Evolutionary conservation across 768 basidiomycete genomes (phyloP).

Genomic region (Candolleomyces efflorescens): DNA sequence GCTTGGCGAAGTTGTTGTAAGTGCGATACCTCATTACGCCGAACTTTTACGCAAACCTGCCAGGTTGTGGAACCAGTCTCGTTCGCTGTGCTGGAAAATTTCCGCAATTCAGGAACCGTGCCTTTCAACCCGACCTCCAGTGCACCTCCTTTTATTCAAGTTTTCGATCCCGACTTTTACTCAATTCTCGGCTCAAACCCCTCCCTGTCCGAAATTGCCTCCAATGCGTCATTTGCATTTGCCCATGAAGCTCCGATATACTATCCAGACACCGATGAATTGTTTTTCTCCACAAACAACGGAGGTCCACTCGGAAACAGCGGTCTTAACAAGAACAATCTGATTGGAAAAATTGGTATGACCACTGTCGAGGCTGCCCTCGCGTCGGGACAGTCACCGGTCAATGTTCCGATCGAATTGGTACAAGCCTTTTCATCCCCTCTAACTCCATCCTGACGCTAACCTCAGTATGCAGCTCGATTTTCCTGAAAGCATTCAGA

Average conservation of each 20-base stretch:
- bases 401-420: conserved; percentile 47
- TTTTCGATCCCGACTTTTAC: conserved; percentile 51
- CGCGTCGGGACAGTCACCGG: conserved; percentile 23
- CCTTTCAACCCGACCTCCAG: conserved; percentile 61
- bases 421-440: conserved; percentile 23
- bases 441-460: neutral
- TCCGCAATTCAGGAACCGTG: conserved; percentile 33
- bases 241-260: conserved; percentile 81
- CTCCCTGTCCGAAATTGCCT: conserved; percentile 54
- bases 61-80: conserved; percentile 49
- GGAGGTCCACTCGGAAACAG: conserved; percentile 63
- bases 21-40: neutral
- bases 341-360: conserved; percentile 59
- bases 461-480: conserved; percentile 38
- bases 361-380: conserved; percentile 47
- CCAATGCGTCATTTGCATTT: conserved; percentile 59
- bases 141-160: conserved; percentile 54
- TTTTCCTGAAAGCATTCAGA: conserved; percentile 55
- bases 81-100: conserved; percentile 48
- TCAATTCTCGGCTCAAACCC: conserved; percentile 53
- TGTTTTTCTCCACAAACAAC: conserved; percentile 70
- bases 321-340: conserved; percentile 59
- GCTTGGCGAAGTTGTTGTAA: neutral
- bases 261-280: conserved; percentile 59
- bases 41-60: neutral